Percentiles rank a stretch among this genome's conserved stretches.
These are phyloP conservation scores for Sisymbrium irio DNA, from an alignment of 345 rosid genomes.

Conservation along the genomic window DNA sequence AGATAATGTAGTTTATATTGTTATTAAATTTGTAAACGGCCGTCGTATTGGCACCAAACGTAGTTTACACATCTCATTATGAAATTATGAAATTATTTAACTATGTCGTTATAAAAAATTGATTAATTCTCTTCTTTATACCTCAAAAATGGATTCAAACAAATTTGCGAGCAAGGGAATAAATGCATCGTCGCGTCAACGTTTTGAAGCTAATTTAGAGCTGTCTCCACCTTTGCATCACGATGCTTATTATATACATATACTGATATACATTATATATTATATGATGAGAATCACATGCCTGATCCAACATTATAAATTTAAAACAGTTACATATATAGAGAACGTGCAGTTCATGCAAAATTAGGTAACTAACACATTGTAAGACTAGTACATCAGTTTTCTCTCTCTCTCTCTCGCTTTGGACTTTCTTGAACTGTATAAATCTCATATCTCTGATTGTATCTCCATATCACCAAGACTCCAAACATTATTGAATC, in stretches of 20 bases:
- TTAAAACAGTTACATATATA: background rate
- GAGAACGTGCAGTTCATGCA: constrained; percentile 2
- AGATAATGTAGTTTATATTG: no score
- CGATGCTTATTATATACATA: background rate
- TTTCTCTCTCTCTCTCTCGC: background rate
- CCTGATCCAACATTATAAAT: background rate
- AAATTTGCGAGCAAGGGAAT: no score
- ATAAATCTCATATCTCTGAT: background rate
- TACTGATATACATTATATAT: background rate
- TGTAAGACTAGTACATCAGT: background rate
- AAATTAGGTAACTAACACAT: background rate
- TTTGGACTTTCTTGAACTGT: background rate
- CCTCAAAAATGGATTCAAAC: background rate
- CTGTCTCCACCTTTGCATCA: background rate
- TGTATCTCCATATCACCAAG: background rate
- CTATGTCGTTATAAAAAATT: no score
- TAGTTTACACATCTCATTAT: no score
- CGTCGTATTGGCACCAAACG: no score
- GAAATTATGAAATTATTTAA: no score
- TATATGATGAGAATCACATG: background rate
- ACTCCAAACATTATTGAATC: background rate
- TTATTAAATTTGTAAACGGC: no score
- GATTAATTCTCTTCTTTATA: background rate
- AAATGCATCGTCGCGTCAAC: background rate
- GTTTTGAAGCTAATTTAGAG: background rate